Conservation (phyloP, 1,139 yeast genomes). For the Saccharomyces hybrid region DNA sequence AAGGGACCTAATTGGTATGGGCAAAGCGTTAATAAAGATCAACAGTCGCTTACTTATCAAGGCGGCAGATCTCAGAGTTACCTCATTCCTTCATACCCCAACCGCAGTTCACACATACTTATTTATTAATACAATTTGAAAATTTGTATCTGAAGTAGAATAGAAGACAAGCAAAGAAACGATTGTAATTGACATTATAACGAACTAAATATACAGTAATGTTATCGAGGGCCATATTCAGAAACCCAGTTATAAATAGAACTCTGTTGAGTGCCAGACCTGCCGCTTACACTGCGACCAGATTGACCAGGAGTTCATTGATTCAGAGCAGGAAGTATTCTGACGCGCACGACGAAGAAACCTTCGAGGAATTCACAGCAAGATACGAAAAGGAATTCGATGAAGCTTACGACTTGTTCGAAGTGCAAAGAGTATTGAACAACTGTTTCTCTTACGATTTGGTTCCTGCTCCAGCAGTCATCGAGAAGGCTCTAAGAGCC, state of each 20-base stretch:
- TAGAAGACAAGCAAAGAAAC: background rate
- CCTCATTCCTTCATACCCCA: background rate
- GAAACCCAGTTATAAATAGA: conserved; percentile 21
- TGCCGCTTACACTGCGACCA: conserved; percentile 11
- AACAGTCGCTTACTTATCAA: background rate
- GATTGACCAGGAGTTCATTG: conserved; percentile 9
- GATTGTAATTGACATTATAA: background rate
- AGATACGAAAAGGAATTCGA: conserved; percentile 96
- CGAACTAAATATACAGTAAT: conserved; percentile 8
- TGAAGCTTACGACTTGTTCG: conserved; percentile 95
- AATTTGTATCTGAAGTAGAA: background rate
- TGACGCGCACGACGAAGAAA: conserved; percentile 60
- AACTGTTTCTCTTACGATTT: conserved; percentile 97
- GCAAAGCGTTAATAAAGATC: background rate
- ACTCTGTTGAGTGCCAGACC: conserved; percentile 11
- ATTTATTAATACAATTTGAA: background rate
- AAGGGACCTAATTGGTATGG: background rate
- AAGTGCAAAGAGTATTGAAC: conserved; percentile 90
- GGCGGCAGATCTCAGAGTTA: background rate
- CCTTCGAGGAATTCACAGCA: conserved; percentile 89
- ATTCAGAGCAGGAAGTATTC: conserved; percentile 53
- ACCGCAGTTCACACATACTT: background rate
- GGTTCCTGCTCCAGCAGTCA: conserved; percentile 95
- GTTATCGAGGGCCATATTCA: conserved; percentile 30
- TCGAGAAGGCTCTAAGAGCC: conserved; percentile 93